Evolutionary conservation across 1,284 basidiomycete genomes (phyloP), one percentile per base, ranked within the genome.

Genomic region (Coriolopsis trogii): DNA sequence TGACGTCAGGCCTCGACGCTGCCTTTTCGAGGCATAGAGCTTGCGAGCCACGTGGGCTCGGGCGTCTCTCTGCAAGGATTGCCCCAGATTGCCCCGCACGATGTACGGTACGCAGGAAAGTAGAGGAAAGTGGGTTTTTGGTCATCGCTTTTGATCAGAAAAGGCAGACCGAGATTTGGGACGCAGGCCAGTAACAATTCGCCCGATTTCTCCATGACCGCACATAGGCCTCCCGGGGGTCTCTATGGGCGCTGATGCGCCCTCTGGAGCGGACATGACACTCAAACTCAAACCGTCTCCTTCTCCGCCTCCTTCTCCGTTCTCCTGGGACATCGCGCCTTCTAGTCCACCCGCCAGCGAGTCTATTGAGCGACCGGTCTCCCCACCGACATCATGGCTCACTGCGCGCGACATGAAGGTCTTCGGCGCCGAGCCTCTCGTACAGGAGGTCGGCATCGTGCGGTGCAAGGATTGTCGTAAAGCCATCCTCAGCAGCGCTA

Each of bases 331-430:
- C 34, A 72, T 71, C 3, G 59, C 77, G 4, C 69, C 73, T 1
- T 64, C 71, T 4, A 62, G 66, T 5, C 70, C 74, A 8, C 65
- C 72, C 15, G 61, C 73, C 3, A 64, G 69, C 75, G 13, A 46
- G 29, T 23, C 48, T 40, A 8, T 56, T 48, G 34, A 60, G 13
- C 39, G 56, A 8, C 59, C 66, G 7, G 74, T 78, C 2, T 82
- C 85, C 0, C 89, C 91, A 0, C 91, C 91, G 0, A 89, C 89
- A 20, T 79, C 84, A 73, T 91, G 90, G 82, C 82, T 94, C 13
- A 82, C 88, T 24, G 89, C 89, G 7, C 81, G 81, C 55, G 90
- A 93, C 66, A 94, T 94, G 92, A 89, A 88, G 75, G 78, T 90
- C 54, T 95, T 89, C 69, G 92, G 91, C 29, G 78, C 84, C 3